A percentile compares a stretch with the other conserved stretches of the same genome.
phyloP scores from a whole-genome alignment of 75 land plant genomes.

The Ceratopteris richardii region DNA sequence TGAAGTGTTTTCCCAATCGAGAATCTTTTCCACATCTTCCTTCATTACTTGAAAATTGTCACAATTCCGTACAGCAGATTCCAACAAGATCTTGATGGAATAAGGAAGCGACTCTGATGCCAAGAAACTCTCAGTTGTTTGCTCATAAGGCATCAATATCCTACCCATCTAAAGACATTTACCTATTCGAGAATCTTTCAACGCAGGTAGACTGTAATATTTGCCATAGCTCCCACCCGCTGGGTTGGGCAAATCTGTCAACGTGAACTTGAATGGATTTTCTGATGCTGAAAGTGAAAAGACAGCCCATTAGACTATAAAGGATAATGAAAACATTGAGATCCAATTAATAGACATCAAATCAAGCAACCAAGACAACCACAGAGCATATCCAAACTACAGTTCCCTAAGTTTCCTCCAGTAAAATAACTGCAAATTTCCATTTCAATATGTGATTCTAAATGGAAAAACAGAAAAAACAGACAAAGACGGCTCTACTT shows the following conservation, averaged over 20 bases:
- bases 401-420: too few relatives aligned
- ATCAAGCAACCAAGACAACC: too few relatives aligned
- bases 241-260: constrained; percentile 56
- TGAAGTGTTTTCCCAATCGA: constrained; percentile 37
- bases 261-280: constrained; percentile 48
- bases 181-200: constrained; percentile 78
- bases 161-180: not conserved
- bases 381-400: too few relatives aligned
- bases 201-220: constrained; percentile 68
- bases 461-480: too few relatives aligned
- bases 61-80: constrained; percentile 90
- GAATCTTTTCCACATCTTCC: constrained; percentile 83
- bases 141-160: not conserved
- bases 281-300: constrained; percentile 39
- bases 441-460: too few relatives aligned
- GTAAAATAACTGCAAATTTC: too few relatives aligned
- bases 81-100: constrained; percentile 82
- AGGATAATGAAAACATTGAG: too few relatives aligned
- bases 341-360: too few relatives aligned
- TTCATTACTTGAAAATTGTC: constrained; percentile 83
- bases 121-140: not conserved
- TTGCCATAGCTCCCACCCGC: constrained; percentile 69
- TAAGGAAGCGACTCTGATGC: constrained; percentile 72
- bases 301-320: not conserved
- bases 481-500: too few relatives aligned